Conservation (phyloP, 176 grass and related monocot species). For the Eragrostis nindensis region DNA sequence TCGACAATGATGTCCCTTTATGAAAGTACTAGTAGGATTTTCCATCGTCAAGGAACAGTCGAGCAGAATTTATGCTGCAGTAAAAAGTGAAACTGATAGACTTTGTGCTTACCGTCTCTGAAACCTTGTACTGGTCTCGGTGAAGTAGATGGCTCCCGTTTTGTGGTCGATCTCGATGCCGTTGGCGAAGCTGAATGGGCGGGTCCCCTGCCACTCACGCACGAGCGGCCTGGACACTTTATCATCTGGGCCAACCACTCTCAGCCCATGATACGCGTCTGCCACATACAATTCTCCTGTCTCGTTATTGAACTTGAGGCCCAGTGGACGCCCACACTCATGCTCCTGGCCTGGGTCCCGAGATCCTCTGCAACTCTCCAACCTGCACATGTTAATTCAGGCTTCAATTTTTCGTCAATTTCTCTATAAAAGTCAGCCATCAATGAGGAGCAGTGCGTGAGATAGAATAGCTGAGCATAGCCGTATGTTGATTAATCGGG, state of each 20-base stretch:
- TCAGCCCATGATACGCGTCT: conserved; percentile 61
- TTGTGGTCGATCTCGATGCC: conserved; percentile 59
- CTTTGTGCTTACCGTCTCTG: conserved; percentile 47
- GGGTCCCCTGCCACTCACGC: conserved; percentile 4
- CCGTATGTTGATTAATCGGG: neutral
- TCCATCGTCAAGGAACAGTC: too few relatives aligned
- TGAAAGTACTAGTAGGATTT: too few relatives aligned
- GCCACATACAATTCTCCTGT: conserved; percentile 71
- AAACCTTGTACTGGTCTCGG: conserved; percentile 62
- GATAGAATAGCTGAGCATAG: neutral
- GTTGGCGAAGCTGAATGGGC: conserved; percentile 50
- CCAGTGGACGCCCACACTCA: conserved; percentile 67
- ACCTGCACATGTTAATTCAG: conserved; percentile 24
- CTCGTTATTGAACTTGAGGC: too few relatives aligned
- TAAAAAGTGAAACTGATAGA: neutral
- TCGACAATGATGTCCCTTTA: too few relatives aligned
- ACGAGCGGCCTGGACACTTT: conserved; percentile 41
- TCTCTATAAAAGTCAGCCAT: too few relatives aligned
- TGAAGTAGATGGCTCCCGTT: conserved; percentile 65
- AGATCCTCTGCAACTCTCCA: conserved; percentile 58
- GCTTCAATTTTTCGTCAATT: too few relatives aligned
- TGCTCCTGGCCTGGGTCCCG: conserved; percentile 49
- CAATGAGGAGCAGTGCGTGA: too few relatives aligned
- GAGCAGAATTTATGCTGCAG: too few relatives aligned
- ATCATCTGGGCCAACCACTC: conserved; percentile 28